Base-by-base conservation (phyloP, 352 stramenopile genomes). In the Phytophthora macrochlamydospora region DNA sequence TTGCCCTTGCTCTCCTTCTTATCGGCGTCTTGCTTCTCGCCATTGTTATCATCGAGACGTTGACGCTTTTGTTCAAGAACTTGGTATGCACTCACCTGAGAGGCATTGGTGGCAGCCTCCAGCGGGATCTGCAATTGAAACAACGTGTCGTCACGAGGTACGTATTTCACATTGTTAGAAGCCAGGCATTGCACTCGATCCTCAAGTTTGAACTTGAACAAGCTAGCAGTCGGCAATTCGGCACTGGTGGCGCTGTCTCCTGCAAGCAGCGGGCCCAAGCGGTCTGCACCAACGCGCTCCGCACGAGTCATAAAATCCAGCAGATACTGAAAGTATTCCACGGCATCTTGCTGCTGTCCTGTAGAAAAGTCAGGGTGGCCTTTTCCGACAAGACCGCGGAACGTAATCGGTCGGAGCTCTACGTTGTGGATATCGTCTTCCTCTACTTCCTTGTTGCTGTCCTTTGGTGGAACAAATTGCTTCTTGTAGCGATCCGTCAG, bases 311-410 rank as follows among this genome's bases (percentile, higher is more conserved):
- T 85, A 37, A 93, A 78, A 44, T 99, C 95, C 14, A 99, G 81
- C 12, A 99, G 72, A 77, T 99, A 91, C 60, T 98, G 91, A 37
- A 99, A 91, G 72, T 99, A 99, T 69, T 99, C 97, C 5, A 97
- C 92, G 2, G 97, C 96, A 79, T 99, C 97, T 78, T 99, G 97
- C 75, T 99, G 97, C 62, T 99, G 94, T 2, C 95, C 95, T 0
- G 97, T 99, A 0, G 89, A 97, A 73, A 99, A 99, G 44, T 99
- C 97, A 1, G 92, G 75, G 73, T 99, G 97, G 51, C 95, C 89
- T 51, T 97, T 95, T 7, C 95, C 97, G n/a, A 99, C 89, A 9
- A 98, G 73, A 50, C 90, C 79, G 56, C 98, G 97, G 75, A 99
- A 98, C 68, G 98, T 99, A 29, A 91, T 88, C 7, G 81, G 81